Evolutionary conservation across 2,329 filamentous ascomycete genomes (phyloP).

Genomic region (Capronia epimyces): DNA sequence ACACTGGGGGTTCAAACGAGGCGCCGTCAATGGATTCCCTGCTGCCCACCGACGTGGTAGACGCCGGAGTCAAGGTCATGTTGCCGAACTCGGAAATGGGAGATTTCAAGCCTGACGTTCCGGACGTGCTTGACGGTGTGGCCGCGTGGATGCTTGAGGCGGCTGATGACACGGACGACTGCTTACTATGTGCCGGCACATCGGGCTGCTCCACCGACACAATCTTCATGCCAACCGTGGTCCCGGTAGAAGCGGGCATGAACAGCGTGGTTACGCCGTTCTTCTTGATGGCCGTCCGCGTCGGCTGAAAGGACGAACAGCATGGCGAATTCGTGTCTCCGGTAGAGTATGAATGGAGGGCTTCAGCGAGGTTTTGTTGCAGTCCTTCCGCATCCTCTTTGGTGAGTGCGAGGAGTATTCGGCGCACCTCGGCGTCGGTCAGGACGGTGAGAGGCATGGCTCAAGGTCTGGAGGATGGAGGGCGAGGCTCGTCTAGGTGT

Average conservation of each 20-base stretch:
- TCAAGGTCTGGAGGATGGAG: too few species aligned
- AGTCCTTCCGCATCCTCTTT: conserved; percentile 54
- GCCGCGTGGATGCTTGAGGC: not conserved
- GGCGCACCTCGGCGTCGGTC: conserved; percentile 51
- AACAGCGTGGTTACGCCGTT: conserved; percentile 61
- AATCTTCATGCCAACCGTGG: conserved; percentile 60
- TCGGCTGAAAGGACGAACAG: conserved; percentile 57
- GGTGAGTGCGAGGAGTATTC: conserved; percentile 51
- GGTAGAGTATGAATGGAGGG: conserved; percentile 61
- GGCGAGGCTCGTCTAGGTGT: too few species aligned
- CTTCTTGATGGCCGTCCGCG: conserved; percentile 55
- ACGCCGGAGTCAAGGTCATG: conserved; percentile 35
- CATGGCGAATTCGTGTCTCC: conserved; percentile 55
- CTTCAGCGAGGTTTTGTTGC: conserved; percentile 54
- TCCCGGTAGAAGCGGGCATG: conserved; percentile 60
- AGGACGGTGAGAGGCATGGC: conserved; percentile 58
- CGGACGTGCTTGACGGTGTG: conserved; percentile 20
- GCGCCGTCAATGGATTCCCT: conserved; percentile 29
- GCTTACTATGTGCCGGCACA: not conserved
- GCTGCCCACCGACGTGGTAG: conserved; percentile 25
- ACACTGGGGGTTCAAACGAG: conserved; percentile 30
- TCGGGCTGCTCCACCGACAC: conserved; percentile 48
- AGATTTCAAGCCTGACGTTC: conserved; percentile 33
- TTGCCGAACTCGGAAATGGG: conserved; percentile 35
- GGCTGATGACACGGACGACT: conserved; percentile 11